Evolutionary conservation across 352 stramenopile species (phyloP), one percentile per base, ranked within the genome.

Genomic region (Phytophthora agathidicida): DNA sequence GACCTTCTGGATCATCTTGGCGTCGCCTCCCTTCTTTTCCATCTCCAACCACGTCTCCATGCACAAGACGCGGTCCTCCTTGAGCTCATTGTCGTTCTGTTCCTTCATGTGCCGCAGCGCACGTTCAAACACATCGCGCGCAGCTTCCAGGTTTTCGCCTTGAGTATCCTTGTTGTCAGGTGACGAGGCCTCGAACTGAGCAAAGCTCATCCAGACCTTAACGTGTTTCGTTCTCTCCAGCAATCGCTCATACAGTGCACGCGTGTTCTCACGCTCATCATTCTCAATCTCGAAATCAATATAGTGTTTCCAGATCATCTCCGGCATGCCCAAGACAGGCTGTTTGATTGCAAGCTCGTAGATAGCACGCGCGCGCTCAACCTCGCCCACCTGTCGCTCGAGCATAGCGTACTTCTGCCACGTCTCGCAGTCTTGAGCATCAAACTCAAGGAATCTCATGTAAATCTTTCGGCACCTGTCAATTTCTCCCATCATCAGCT

Each of bases 251-350:
- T 98, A 99, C 16, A 99, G 66, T 41, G 78, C 63, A 24, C 96
- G 86, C 36, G 92, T 98, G 48, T 96, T 90, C 20, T 96, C 88
- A 2, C 65, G 53, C 39, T 96, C 82, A 7, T 78, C 71, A 17
- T 89, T 83, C 47, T 92, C 72, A 22, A 99, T 98, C 83, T 99
- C 97, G 75, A 99, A 99, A 73, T 99, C 97, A 59, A 99, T 99
- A 70, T 98, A 99, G 38, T 89, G 85, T 67, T 99, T 99, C 98
- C 98, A 99, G 42, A 99, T 87, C 56, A 98, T 91, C 74, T 99
- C 97, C 13, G 97, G 98, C 93, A 98, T 99, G 67, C 99, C 97
- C 16, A 99, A 77, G 37, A 96, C 83, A 2, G 91, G 70, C 73
- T 99, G 97, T 30, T 86, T 79, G 43, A 99, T 83, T 13, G 96